These are phyloP conservation scores for Aspergillus tamarii DNA, from an alignment of 2,329 filamentous ascomycete species.

Conservation along the genomic window DNA sequence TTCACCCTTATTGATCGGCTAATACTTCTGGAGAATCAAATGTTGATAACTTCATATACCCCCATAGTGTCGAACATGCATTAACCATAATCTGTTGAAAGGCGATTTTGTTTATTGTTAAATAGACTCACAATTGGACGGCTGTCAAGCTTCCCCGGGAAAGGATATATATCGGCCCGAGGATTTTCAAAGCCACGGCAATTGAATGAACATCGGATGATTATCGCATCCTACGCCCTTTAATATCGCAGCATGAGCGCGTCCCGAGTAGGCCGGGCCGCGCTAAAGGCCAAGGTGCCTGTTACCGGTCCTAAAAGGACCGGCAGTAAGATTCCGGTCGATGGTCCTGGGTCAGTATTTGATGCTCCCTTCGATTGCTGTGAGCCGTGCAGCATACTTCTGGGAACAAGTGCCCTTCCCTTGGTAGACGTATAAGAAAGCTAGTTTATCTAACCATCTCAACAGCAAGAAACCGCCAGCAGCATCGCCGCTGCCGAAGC, in stretches of 20 bases:
- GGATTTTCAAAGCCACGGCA: background rate
- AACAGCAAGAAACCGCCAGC: slow-evolving; percentile 18
- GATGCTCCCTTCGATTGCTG: background rate
- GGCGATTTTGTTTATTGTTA: background rate
- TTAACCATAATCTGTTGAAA: background rate
- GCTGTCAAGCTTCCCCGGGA: background rate
- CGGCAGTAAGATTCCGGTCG: slow-evolving; percentile 17
- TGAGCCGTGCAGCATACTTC: background rate
- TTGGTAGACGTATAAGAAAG: background rate
- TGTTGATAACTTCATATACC: background rate
- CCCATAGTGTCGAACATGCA: background rate
- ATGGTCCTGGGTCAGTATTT: slow-evolving; percentile 26
- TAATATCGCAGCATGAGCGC: slow-evolving; percentile 29
- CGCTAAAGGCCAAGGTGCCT: slow-evolving; percentile 28
- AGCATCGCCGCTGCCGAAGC: slow-evolving; percentile 24
- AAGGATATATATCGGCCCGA: slow-evolving; percentile 6
- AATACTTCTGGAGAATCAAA: background rate
- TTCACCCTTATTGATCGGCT: background rate
- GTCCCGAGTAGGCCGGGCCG: slow-evolving; percentile 25
- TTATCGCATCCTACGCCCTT: background rate
- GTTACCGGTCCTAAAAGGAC: slow-evolving; percentile 18
- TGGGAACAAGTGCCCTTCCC: background rate
- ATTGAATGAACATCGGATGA: background rate
- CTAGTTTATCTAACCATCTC: slow-evolving; percentile 9
- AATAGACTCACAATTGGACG: background rate